Percentiles rank a stretch among this genome's conserved stretches.
Conservation (phyloP, 2,329 filamentous ascomycete genomes). For the Penicillium italicum region DNA sequence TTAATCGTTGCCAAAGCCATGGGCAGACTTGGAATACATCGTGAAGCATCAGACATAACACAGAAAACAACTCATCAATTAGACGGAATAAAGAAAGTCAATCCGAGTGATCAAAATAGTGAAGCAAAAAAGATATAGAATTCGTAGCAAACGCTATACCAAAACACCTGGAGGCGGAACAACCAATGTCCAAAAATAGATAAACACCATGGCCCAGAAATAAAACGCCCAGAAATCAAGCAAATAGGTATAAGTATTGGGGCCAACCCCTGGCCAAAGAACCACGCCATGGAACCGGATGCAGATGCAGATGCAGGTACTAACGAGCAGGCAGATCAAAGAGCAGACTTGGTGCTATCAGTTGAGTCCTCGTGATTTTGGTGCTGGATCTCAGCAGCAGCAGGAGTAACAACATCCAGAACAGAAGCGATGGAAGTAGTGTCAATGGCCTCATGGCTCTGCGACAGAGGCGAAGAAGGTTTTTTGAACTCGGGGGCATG, state of each 20-base stretch:
- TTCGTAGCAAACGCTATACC: not conserved
- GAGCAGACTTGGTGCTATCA: not conserved
- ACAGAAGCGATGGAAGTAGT: conserved; percentile 28
- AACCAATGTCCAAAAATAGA: conserved; percentile 2
- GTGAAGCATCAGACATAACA: conserved; percentile 15
- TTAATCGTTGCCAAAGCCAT: conserved; percentile 5
- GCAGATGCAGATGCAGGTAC: conserved; percentile 16
- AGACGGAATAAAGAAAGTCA: conserved; percentile 1
- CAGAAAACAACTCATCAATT: conserved; percentile 9
- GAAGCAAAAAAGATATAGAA: conserved; percentile 1
- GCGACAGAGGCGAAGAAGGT: conserved; percentile 1
- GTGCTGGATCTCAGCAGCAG: conserved; percentile 46
- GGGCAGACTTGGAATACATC: conserved; percentile 6
- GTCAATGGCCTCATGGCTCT: conserved; percentile 3
- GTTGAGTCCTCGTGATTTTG: conserved; percentile 52
- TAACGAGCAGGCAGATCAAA: not conserved
- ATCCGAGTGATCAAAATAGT: not conserved
- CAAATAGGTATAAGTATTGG: not conserved
- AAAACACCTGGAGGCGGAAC: conserved; percentile 3
- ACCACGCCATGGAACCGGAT: conserved; percentile 14
- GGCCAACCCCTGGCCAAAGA: not conserved
- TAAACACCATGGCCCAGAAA: not conserved
- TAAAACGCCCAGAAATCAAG: not conserved
- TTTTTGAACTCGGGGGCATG: conserved; percentile 17
- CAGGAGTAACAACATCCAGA: conserved; percentile 19